Conservation (phyloP, 1,139 yeast genomes). For the Candida sanyaensis region DNA sequence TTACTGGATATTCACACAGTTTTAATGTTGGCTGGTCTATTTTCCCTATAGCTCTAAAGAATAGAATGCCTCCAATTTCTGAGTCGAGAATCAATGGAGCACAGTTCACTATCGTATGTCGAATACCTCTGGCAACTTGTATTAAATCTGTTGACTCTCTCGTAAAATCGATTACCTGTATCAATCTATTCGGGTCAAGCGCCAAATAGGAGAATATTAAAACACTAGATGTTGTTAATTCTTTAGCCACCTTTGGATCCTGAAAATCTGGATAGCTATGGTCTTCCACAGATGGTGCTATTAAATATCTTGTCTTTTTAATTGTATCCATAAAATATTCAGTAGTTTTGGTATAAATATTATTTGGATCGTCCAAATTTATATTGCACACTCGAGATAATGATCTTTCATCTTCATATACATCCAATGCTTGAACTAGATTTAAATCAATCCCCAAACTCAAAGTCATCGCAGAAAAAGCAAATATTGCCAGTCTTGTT, state of each 20-base stretch:
- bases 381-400: neutral
- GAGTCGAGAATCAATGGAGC: slow-evolving; percentile 16
- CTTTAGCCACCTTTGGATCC: slow-evolving; percentile 19
- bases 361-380: neutral
- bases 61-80: slow-evolving; percentile 18
- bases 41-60: slow-evolving; percentile 10
- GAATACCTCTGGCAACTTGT: slow-evolving; percentile 22
- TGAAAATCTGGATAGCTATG: neutral
- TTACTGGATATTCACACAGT: slow-evolving; percentile 18
- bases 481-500: slow-evolving; percentile 24
- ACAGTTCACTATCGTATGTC: slow-evolving; percentile 14
- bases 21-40: slow-evolving; percentile 10
- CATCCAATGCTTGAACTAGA: neutral
- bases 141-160: slow-evolving; percentile 20
- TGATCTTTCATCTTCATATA: neutral
- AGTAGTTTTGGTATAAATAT: slow-evolving; percentile 20
- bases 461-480: slow-evolving; percentile 21
- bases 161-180: slow-evolving; percentile 27
- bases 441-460: slow-evolving; percentile 9
- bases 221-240: slow-evolving; percentile 23
- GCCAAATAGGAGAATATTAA: slow-evolving; percentile 30
- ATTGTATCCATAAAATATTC: slow-evolving; percentile 24
- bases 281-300: neutral
- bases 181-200: slow-evolving; percentile 31
- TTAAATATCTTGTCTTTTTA: slow-evolving; percentile 7